A percentile compares a stretch with the other conserved stretches of the same genome.
Conservation (phyloP, 1,139 yeast species). For the Debaryomyces udenii region DNA sequence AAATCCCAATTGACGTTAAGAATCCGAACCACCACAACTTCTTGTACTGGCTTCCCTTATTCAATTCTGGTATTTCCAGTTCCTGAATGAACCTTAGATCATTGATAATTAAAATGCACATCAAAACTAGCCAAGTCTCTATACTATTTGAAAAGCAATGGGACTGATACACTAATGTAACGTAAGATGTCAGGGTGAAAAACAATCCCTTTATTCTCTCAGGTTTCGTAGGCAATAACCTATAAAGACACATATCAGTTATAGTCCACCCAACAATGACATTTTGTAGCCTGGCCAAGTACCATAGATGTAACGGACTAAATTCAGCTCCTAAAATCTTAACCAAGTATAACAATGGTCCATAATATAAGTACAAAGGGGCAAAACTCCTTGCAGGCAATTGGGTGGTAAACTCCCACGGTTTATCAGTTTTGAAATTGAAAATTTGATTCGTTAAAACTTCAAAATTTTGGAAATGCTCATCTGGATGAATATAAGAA, state of each 20-base stretch:
- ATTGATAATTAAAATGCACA: slow-evolving; percentile 55
- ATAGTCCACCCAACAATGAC: slow-evolving; percentile 60
- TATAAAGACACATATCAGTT: slow-evolving; percentile 53
- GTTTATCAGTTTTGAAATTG: slow-evolving; percentile 55
- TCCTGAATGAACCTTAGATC: slow-evolving; percentile 39
- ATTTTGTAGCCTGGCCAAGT: slow-evolving; percentile 59
- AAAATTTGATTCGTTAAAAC: slow-evolving; percentile 56
- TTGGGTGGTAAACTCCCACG: slow-evolving; percentile 80
- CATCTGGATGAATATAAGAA: slow-evolving; percentile 97
- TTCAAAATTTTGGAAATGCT: slow-evolving; percentile 89
- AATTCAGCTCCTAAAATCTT: slow-evolving; percentile 26
- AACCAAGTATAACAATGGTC: slow-evolving; percentile 57
- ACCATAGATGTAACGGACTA: slow-evolving; percentile 54
- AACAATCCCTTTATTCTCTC: slow-evolving; percentile 67
- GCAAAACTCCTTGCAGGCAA: slow-evolving; percentile 74
- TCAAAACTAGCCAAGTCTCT: slow-evolving; percentile 71
- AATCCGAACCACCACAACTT: slow-evolving; percentile 50
- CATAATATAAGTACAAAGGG: slow-evolving; percentile 69
- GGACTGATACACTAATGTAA: slow-evolving; percentile 78
- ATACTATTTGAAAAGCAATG: slow-evolving; percentile 88
- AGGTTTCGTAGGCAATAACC: slow-evolving; percentile 57
- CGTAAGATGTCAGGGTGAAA: slow-evolving; percentile 74
- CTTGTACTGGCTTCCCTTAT: slow-evolving; percentile 15
- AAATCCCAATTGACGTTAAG: slow-evolving; percentile 65
- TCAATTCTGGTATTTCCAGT: slow-evolving; percentile 15